phyloP scores from a whole-genome alignment of 2,329 filamentous ascomycete species.

The Aspergillus tamarii region DNA sequence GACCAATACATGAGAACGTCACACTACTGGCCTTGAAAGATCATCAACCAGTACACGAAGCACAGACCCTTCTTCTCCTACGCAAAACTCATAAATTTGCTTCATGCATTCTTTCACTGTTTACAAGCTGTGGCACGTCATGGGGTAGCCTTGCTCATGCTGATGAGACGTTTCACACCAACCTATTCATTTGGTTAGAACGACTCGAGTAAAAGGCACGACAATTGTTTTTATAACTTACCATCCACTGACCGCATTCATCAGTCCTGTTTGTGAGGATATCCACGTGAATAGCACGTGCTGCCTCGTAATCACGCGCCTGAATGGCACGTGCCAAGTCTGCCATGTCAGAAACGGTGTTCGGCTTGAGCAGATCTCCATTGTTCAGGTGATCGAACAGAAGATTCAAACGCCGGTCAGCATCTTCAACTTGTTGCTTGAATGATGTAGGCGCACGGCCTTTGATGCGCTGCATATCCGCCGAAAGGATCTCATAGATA shows the following conservation, averaged over 20 bases:
- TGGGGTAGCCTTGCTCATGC: slow-evolving; percentile 77
- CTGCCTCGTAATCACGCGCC: slow-evolving; percentile 68
- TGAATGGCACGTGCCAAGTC: slow-evolving; percentile 66
- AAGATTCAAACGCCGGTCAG: slow-evolving; percentile 86
- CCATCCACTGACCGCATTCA: slow-evolving; percentile 87
- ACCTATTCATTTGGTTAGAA: slow-evolving; percentile 51
- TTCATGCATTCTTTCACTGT: neutral
- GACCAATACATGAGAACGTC: slow-evolving; percentile 1
- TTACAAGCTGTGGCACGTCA: slow-evolving; percentile 35
- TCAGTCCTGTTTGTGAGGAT: slow-evolving; percentile 77
- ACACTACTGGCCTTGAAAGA: neutral
- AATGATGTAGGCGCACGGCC: slow-evolving; percentile 83
- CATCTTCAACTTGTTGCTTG: slow-evolving; percentile 86
- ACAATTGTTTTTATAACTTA: slow-evolving; percentile 49
- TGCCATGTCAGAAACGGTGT: slow-evolving; percentile 59
- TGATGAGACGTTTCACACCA: slow-evolving; percentile 75
- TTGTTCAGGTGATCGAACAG: slow-evolving; percentile 99
- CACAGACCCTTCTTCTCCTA: slow-evolving; percentile 10
- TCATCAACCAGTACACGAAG: neutral
- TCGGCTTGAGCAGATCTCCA: slow-evolving; percentile 80
- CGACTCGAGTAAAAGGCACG: neutral
- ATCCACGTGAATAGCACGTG: slow-evolving; percentile 71
- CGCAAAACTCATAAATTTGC: slow-evolving; percentile 17
- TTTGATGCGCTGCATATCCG: slow-evolving; percentile 88
- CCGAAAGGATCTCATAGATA: slow-evolving; percentile 77